Conservation (phyloP, 495 filamentous ascomycete genomes). For the Neurospora hispaniola region DNA sequence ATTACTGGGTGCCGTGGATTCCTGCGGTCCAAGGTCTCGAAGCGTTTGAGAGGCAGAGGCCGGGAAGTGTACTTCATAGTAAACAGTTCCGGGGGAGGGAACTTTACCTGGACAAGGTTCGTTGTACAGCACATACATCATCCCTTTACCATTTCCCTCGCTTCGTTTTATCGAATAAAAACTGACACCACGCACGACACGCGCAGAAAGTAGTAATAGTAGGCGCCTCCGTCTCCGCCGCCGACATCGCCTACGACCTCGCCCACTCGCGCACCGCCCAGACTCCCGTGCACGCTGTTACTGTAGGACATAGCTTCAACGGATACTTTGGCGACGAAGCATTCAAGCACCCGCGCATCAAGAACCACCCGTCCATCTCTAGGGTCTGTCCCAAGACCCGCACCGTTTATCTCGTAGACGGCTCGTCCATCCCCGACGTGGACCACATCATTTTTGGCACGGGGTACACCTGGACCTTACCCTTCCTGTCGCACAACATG, state of each 20-base stretch:
- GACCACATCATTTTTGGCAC: constrained; percentile 51
- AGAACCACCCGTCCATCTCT: constrained; percentile 33
- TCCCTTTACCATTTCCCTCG: too few relatives aligned
- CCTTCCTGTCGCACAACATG: constrained; percentile 44
- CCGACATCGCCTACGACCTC: constrained; percentile 69
- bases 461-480: constrained; percentile 45
- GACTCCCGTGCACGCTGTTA: constrained; percentile 22
- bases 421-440: constrained; percentile 33
- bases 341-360: constrained; percentile 40
- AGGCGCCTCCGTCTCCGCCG: constrained; percentile 59
- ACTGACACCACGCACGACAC: neutral
- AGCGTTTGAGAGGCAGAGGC: constrained; percentile 29
- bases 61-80: constrained; percentile 51
- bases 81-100: constrained; percentile 53
- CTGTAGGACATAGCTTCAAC: constrained; percentile 32
- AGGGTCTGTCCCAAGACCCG: constrained; percentile 24
- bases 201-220: constrained; percentile 48
- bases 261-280: constrained; percentile 16
- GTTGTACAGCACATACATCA: neutral
- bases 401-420: constrained; percentile 39
- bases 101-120: constrained; percentile 41
- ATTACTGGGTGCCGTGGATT: constrained; percentile 58
- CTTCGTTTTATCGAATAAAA: too few relatives aligned
- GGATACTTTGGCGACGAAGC: constrained; percentile 40
- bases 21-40: constrained; percentile 47